phyloP scores from a whole-genome alignment of 2,329 filamentous ascomycete genomes.

The Triangularia setosa region DNA sequence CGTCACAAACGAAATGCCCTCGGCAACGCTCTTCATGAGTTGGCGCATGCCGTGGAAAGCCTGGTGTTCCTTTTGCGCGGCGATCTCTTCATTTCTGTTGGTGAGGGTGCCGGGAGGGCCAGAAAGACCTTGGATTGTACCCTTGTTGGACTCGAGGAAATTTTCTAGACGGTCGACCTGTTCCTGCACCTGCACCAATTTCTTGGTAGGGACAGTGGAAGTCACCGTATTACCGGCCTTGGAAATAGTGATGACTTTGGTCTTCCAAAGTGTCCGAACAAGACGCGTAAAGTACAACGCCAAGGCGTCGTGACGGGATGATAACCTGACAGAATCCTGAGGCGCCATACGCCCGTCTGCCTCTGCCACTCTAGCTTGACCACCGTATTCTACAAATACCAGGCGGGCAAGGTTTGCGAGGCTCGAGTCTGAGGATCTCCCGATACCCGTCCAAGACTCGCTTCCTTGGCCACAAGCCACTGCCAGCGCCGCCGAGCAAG shows the following conservation, averaged over 20 bases:
- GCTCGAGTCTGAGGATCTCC: constrained; percentile 75
- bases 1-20: constrained; percentile 92
- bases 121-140: constrained; percentile 89
- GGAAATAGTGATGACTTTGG: constrained; percentile 61
- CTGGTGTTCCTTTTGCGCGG: constrained; percentile 89
- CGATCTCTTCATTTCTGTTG: constrained; percentile 85
- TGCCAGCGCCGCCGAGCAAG: constrained; percentile 83
- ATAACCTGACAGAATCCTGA: constrained; percentile 80
- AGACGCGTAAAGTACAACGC: constrained; percentile 83
- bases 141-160: constrained; percentile 83
- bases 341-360: constrained; percentile 66
- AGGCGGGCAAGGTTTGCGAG: constrained; percentile 81
- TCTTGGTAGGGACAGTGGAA: constrained; percentile 63
- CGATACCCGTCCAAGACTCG: constrained; percentile 66
- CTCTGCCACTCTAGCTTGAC: constrained; percentile 79
- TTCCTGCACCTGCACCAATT: constrained; percentile 73
- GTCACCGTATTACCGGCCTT: constrained; percentile 60
- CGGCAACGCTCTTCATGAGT: constrained; percentile 84
- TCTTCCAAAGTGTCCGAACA: constrained; percentile 85
- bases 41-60: constrained; percentile 82
- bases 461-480: constrained; percentile 92
- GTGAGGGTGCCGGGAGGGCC: constrained; percentile 77
- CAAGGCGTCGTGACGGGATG: constrained; percentile 83
- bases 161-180: constrained; percentile 73
- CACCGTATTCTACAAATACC: constrained; percentile 89